These are phyloP conservation scores for Mycena chlorophos DNA, from an alignment of 768 basidiomycete genomes.

Conservation along the genomic window DNA sequence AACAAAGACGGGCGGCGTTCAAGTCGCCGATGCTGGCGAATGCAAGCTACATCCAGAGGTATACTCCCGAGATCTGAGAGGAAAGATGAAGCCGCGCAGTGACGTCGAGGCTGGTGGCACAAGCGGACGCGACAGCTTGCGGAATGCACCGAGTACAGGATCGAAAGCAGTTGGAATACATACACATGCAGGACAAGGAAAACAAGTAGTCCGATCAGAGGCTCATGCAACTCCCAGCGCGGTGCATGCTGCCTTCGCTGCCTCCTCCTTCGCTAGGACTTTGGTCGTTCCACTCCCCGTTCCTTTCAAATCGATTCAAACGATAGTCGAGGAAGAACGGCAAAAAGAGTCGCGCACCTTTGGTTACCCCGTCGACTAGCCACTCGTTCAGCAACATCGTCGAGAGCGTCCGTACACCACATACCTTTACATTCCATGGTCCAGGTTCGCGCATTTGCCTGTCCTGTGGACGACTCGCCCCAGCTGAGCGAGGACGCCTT, in stretches of 20 bases:
- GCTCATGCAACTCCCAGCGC: slow-evolving; percentile 12
- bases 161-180: neutral
- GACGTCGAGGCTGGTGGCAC: no score
- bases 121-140: no score
- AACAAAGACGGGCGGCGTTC: no score
- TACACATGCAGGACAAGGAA: neutral
- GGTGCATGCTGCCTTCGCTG: slow-evolving; percentile 46
- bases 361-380: slow-evolving; percentile 14
- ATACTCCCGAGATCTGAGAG: no score
- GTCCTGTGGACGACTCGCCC: slow-evolving; percentile 40
- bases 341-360: slow-evolving; percentile 6
- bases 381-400: neutral
- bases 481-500: slow-evolving; percentile 39
- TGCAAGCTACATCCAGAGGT: no score
- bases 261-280: slow-evolving; percentile 46
- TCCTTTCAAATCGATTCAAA: slow-evolving; percentile 45
- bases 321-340: slow-evolving; percentile 1
- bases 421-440: slow-evolving; percentile 58
- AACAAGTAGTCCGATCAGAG: neutral
- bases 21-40: no score
- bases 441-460: slow-evolving; percentile 43
- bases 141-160: no score
- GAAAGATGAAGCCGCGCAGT: no score
- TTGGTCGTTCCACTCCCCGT: slow-evolving; percentile 46
- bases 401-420: slow-evolving; percentile 17